Conservation (phyloP, 345 rosid species). For the Eucalyptus microcorys region DNA sequence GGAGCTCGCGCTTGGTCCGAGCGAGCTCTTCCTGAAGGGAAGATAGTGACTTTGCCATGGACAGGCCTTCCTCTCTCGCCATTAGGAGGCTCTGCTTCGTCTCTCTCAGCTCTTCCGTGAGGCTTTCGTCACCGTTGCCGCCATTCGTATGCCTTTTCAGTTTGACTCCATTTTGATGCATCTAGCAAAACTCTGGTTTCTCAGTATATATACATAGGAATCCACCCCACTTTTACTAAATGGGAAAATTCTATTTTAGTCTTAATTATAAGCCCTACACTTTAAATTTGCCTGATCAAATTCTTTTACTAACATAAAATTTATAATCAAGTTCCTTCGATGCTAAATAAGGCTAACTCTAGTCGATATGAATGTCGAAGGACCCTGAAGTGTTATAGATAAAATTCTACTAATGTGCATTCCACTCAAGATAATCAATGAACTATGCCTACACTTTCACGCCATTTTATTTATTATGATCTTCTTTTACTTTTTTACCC, state of each 20-base stretch:
- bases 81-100: background rate
- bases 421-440: background rate
- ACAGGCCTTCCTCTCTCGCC: background rate
- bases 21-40: background rate
- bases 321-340: background rate
- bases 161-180: background rate
- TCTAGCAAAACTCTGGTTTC: background rate
- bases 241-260: background rate
- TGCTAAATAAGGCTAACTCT: background rate
- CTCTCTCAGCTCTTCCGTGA: background rate
- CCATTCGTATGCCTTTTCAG: background rate
- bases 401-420: background rate
- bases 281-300: background rate
- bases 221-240: background rate
- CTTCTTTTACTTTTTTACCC: background rate
- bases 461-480: background rate
- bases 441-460: background rate
- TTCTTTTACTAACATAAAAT: background rate
- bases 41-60: background rate
- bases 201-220: background rate
- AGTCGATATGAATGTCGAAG: background rate
- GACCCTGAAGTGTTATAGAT: background rate
- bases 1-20: background rate
- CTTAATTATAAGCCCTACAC: background rate
- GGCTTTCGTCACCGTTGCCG: background rate